Percentiles rank a stretch among this genome's conserved stretches.
These are phyloP conservation scores for Aspergillus texensis DNA, from an alignment of 2,329 filamentous ascomycete genomes.

Conservation along the genomic window DNA sequence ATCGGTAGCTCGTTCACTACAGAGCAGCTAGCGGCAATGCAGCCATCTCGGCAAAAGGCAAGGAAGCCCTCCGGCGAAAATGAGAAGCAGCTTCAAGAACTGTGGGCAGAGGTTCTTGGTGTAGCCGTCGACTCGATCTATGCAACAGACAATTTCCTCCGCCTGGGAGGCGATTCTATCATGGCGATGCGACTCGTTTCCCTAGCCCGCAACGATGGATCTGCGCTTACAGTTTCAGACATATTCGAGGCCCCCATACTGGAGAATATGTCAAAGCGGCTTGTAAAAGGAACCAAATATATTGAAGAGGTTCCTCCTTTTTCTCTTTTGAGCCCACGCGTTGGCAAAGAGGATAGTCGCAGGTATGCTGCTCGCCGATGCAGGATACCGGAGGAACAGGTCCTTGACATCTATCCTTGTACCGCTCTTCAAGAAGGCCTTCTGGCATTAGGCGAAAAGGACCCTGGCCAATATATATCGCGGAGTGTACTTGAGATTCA, in stretches of 20 bases:
- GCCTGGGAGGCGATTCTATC: conserved; percentile 8
- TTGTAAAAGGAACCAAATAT: background rate
- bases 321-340: background rate
- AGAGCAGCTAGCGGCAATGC: background rate
- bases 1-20: background rate
- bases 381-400: background rate
- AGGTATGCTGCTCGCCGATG: background rate
- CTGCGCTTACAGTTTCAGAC: background rate
- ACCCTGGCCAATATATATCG: background rate
- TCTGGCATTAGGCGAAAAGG: background rate
- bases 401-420: conserved; percentile 1
- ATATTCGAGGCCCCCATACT: conserved; percentile 12
- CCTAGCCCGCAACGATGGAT: background rate
- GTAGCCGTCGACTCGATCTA: background rate
- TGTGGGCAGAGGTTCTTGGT: background rate
- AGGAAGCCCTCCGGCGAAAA: background rate
- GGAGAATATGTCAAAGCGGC: conserved; percentile 4
- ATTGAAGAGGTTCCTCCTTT: background rate
- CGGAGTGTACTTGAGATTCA: background rate
- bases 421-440: conserved; percentile 6
- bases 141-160: conserved; percentile 5
- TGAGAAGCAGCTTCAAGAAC: background rate
- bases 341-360: background rate
- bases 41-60: background rate
- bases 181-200: conserved; percentile 7